A percentile compares a stretch with the other conserved stretches of the same genome.
phyloP scores from a whole-genome alignment of 495 filamentous ascomycete species.

The Lasiosphaeria ovina region DNA sequence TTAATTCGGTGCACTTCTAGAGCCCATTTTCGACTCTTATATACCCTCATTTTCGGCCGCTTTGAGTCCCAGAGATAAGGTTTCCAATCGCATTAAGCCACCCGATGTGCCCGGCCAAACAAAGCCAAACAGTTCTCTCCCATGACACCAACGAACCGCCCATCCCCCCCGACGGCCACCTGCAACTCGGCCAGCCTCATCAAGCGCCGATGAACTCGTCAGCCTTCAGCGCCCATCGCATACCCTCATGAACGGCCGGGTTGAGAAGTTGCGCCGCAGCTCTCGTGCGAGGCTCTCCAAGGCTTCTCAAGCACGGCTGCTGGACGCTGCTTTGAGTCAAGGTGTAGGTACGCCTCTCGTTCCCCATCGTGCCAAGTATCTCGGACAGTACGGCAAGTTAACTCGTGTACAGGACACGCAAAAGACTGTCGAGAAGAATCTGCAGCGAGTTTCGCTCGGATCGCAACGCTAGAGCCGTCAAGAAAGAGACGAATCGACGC shows the following conservation, averaged over 20 bases:
- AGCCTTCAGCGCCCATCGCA: slow-evolving; percentile 3
- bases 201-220: slow-evolving; percentile 1
- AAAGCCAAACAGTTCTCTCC: not conserved
- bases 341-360: not conserved
- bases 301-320: slow-evolving; percentile 2
- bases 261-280: slow-evolving; percentile 4
- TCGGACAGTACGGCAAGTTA: not conserved
- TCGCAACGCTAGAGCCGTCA: not conserved
- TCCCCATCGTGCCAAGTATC: not conserved
- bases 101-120: slow-evolving; percentile 6
- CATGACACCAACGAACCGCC: not conserved
- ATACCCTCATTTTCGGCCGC: too few species aligned
- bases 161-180: slow-evolving; percentile 1
- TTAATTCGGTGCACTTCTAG: too few species aligned
- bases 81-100: not conserved
- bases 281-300: slow-evolving; percentile 4
- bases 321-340: slow-evolving; percentile 3
- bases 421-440: not conserved
- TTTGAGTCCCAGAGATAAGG: too few species aligned
- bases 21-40: too few species aligned
- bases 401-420: not conserved
- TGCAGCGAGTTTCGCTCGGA: not conserved
- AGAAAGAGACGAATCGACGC: not conserved
- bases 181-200: slow-evolving; percentile 7
- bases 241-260: slow-evolving; percentile 5